phyloP scores from a whole-genome alignment of 2,329 filamentous ascomycete genomes.

The Arthrobotrys entomopaga region DNA sequence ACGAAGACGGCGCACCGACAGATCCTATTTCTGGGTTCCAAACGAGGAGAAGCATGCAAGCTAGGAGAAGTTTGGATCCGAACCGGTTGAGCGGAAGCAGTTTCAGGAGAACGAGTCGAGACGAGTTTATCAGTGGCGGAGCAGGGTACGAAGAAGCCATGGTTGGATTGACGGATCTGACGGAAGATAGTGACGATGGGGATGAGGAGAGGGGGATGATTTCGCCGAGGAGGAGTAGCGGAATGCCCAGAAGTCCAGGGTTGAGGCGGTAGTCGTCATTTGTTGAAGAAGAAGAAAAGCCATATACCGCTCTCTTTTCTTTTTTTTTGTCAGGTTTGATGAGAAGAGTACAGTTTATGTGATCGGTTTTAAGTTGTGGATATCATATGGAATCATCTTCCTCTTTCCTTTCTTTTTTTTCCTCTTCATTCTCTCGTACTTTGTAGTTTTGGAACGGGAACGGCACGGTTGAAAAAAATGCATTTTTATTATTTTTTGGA shows the following conservation, averaged over 20 bases:
- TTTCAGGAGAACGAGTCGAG: slow-evolving; percentile 72
- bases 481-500: slow-evolving; percentile 9
- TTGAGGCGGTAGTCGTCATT: slow-evolving; percentile 49
- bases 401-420: slow-evolving; percentile 32
- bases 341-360: slow-evolving; percentile 4
- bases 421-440: too few species aligned
- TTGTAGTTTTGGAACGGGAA: slow-evolving; percentile 38
- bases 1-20: slow-evolving; percentile 81
- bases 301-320: not conserved
- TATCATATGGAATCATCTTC: slow-evolving; percentile 55
- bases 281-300: not conserved
- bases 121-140: slow-evolving; percentile 78
- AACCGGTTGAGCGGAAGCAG: slow-evolving; percentile 72
- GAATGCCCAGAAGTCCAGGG: slow-evolving; percentile 50
- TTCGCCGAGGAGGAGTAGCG: slow-evolving; percentile 54
- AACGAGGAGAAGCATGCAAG: slow-evolving; percentile 92
- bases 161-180: slow-evolving; percentile 80
- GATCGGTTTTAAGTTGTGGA: slow-evolving; percentile 44
- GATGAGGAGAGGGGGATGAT: slow-evolving; percentile 62
- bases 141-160: slow-evolving; percentile 80
- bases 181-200: slow-evolving; percentile 79
- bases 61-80: slow-evolving; percentile 75
- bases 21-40: slow-evolving; percentile 90
- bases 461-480: slow-evolving; percentile 32
- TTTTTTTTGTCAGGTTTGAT: slow-evolving; percentile 1